phyloP scores from a whole-genome alignment of 2,329 filamentous ascomycete species.

The Colletotrichum gigasporum region DNA sequence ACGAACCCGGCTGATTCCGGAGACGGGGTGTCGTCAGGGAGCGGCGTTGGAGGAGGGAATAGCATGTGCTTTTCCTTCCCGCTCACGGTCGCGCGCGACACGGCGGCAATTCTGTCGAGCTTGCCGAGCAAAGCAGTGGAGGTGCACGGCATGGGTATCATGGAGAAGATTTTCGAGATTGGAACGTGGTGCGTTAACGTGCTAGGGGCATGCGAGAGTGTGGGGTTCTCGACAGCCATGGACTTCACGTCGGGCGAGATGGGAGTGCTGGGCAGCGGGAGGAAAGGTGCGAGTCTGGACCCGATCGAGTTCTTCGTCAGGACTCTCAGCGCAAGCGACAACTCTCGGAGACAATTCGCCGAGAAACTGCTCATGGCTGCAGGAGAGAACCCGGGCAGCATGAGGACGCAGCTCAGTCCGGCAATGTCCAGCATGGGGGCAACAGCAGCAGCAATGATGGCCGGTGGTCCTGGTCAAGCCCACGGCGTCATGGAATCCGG shows the following conservation, averaged over 20 bases:
- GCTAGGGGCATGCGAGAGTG: conserved; percentile 46
- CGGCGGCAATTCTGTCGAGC: conserved; percentile 54
- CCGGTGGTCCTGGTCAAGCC: background rate
- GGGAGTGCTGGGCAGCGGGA: conserved; percentile 42
- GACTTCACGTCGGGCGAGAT: conserved; percentile 43
- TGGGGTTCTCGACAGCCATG: conserved; percentile 38
- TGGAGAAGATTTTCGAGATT: conserved; percentile 61
- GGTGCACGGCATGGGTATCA: conserved; percentile 59
- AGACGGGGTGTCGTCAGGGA: conserved; percentile 2
- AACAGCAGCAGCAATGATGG: conserved; percentile 17
- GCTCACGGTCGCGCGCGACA: conserved; percentile 68
- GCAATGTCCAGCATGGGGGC: conserved; percentile 32
- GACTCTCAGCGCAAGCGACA: conserved; percentile 53
- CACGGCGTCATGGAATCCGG: background rate
- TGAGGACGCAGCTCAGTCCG: conserved; percentile 45
- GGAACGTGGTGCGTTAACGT: conserved; percentile 56
- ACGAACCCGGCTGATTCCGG: conserved; percentile 31
- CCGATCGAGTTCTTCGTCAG: conserved; percentile 55
- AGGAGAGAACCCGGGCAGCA: conserved; percentile 48
- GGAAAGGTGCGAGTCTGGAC: conserved; percentile 46
- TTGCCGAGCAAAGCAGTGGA: conserved; percentile 53
- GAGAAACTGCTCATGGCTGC: conserved; percentile 53
- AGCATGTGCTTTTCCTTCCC: conserved; percentile 71
- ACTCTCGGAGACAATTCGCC: conserved; percentile 53
- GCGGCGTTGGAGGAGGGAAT: conserved; percentile 11